Percentiles rank a stretch among this genome's conserved stretches.
Conservation (phyloP, 495 filamentous ascomycete genomes). For the Neurospora sp. region DNA sequence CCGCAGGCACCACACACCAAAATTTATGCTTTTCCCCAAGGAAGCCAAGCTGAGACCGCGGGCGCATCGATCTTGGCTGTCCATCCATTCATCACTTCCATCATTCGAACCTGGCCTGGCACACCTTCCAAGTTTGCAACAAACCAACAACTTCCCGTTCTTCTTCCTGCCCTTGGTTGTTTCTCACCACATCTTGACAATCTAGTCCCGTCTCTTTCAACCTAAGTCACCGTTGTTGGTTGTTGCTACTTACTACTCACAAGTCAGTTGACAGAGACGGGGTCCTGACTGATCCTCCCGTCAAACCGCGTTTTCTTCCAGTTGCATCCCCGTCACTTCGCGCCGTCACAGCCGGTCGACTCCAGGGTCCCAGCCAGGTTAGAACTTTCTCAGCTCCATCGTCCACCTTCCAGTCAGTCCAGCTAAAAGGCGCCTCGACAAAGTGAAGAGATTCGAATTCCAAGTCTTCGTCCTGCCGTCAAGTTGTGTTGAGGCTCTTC, state of each 20-base stretch:
- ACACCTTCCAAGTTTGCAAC: not conserved
- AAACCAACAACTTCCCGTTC: not conserved
- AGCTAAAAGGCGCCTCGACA: not conserved
- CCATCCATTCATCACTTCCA: not conserved
- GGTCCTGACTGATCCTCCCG: not conserved
- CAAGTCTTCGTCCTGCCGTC: not conserved
- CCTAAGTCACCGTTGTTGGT: not conserved
- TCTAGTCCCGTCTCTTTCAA: not conserved
- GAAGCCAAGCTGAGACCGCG: not conserved
- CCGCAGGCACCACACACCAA: not conserved
- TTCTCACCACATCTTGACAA: not conserved
- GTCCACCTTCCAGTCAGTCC: not conserved
- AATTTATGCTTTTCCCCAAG: not conserved
- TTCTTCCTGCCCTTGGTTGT: not conserved
- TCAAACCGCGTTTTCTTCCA: not conserved
- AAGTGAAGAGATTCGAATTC: not conserved
- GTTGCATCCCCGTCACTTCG: not conserved
- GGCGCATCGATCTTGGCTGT: not conserved
- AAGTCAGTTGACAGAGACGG: not conserved
- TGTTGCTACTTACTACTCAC: not conserved
- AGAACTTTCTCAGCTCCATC: not conserved
- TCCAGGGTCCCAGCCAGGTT: not conserved
- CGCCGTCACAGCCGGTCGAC: not conserved
- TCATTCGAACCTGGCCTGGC: not conserved
- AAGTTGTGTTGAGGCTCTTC: not conserved